A percentile compares a stretch with the other conserved stretches of the same genome.
These are phyloP conservation scores for Saturnispora sanitii DNA, from an alignment of 805 yeast species.

Conservation along the genomic window DNA sequence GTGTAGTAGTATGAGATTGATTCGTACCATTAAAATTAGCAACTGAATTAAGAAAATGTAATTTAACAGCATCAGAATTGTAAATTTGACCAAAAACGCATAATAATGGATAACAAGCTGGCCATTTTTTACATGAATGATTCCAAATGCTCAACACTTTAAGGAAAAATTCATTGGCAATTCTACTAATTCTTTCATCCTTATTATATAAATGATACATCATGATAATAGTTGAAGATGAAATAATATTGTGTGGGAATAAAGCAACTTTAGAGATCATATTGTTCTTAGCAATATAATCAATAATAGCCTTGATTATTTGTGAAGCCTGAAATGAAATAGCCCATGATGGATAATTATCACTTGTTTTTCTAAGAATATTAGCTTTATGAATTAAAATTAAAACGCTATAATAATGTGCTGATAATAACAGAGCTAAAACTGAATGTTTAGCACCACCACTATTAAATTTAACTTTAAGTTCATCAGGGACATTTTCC, in stretches of 20 bases:
- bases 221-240: conserved; percentile 58
- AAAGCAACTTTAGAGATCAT: conserved; percentile 31
- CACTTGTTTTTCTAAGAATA: conserved; percentile 33
- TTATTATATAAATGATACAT: conserved; percentile 46
- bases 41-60: conserved; percentile 11
- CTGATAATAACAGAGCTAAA: conserved; percentile 48
- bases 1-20: neutral
- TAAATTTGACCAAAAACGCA: conserved; percentile 38
- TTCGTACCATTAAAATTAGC: neutral
- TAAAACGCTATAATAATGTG: conserved; percentile 65
- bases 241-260: conserved; percentile 33
- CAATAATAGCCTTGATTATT: conserved; percentile 56
- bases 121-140: conserved; percentile 40
- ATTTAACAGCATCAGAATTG: conserved; percentile 23
- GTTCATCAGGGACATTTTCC: conserved; percentile 49
- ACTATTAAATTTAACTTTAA: conserved; percentile 53
- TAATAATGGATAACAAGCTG: conserved; percentile 45
- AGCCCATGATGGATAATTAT: conserved; percentile 54
- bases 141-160: conserved; percentile 26
- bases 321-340: conserved; percentile 76
- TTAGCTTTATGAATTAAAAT: conserved; percentile 65
- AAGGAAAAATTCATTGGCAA: conserved; percentile 19
- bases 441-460: conserved; percentile 45
- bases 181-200: conserved; percentile 18
- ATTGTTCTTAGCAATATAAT: conserved; percentile 46